Evolutionary conservation across 441 rosid genomes (phyloP), one percentile per base, ranked within the genome.

Genomic region (Biscutella laevigata): DNA sequence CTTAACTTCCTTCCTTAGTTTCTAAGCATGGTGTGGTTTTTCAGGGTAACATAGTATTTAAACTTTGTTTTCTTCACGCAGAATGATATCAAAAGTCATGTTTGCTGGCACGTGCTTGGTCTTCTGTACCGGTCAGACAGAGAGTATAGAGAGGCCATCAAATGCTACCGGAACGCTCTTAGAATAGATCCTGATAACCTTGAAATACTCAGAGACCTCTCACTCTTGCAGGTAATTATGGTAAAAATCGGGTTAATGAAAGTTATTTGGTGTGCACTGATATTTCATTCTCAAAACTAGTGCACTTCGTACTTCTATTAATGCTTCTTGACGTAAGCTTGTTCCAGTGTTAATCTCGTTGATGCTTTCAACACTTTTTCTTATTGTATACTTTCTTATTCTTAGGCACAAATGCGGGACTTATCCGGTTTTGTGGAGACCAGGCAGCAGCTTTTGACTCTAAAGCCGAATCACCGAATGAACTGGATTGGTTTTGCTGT

Each of bases 401-500:
- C 71, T 74, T 44, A 94, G 99, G 97, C 99, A 61, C 99, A 94
- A 78, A 94, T 89, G 97, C 91, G 99, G 49, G 99, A 94, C 76
- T 77, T 89, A 78, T 57, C 85, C 3, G 97, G 96, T 38, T 94
- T 94, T 75, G 97, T 94, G 60, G 94, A 89, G 79, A 94, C 99
- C 50, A 85, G 99, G 66, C 99, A 85, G 43, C 91, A 83, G 72
- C 97, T 94, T 57, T 75, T 94, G 67, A 82, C 89, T 57, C 64
- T 94, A 71, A 94, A 94, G 69, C 96, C 99, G 63, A 94, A 87
- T 77, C 99, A 87, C 54, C 96, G 97, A 53, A 84, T 89, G 97
- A 94, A 94, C 65, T 94, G 99, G 99, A 94, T 94, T 68, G 99
- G 99, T 45, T 94, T 94, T 83, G 89, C 96, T 15, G 99, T 94